Evolutionary conservation across 371 early-diverging fungal genomes (phyloP), one percentile per base, ranked within the genome.

Genomic region (Lichtheimia corymbifera): DNA sequence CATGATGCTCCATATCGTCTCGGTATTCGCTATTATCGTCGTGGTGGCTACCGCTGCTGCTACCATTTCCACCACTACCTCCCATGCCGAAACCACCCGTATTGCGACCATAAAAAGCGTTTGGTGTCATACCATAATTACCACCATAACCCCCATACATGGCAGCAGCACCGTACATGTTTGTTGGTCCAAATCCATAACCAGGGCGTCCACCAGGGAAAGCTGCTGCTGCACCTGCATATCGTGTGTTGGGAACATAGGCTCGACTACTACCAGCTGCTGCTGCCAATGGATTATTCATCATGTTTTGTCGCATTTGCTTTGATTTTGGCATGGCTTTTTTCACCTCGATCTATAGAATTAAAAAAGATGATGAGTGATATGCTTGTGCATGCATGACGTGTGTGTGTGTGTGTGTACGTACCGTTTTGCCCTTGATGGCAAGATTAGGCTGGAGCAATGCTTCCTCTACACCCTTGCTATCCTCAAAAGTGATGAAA

Each of bases 401-500:
- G n/a, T n/a, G n/a, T n/a, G n/a, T n/a, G n/a, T n/a, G n/a, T n/a
- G n/a, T n/a, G n/a, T n/a, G n/a, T n/a, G 12, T 17, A 30, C 68
- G 68, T 78, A 87, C 89, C 17, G 75, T 66, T 59, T 85, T 87
- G 35, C 79, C 84, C 43, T 83, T 74, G 54, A 88, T 74, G 18
- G 73, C 66, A 14, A 89, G 60, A 53, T 81, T 77, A 13, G 76
- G 65, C 35, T 78, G 66, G 30, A 71, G 71, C 50, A 88, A 59
- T 1, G 83, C 85, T 44, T 83, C 81, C 17, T 86, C 86, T 2
- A 88, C 91, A 20, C 84, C 85, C 40, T 86, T 69, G 35, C 86
- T 85, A 11, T 80, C 74, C 47, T 91, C 86, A 72, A 90, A 92
- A 9, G 88, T 90, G 47, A 93, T 79, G 61, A 94, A 94, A 14